Evolutionary conservation across 2,329 filamentous ascomycete species (phyloP), one percentile per base, ranked within the genome.

Genomic region (Ophiostoma australiae): DNA sequence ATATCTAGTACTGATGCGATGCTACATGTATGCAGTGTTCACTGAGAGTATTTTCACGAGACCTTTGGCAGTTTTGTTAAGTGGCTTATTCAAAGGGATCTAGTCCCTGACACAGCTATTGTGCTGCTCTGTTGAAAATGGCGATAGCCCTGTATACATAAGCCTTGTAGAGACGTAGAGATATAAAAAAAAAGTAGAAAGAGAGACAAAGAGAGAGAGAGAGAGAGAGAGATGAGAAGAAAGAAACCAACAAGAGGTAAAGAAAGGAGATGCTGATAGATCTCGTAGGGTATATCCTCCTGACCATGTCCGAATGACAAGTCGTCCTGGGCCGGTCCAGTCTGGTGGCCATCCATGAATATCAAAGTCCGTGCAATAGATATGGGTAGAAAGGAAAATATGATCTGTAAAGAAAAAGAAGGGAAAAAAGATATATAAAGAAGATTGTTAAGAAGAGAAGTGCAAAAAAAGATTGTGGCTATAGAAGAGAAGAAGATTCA

Each of bases 211-310:
- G 48, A 52, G 8, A 27, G 52, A 58, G 8, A 58, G n/a, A n/a
- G 20, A 23, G 48, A 52, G 48, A 52, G 8, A 27, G 52, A 58
- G 8, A 58, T 0, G 15, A 15, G 52, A 58, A 27, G 52, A 58
- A 27, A 27, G 52, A 58, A 67, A 23, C 10, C 3, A n/a, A 55
- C 52, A 35, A 67, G 63, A 67, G 63, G 33, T 41, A 67, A 67
- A 10, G 8, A 23, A 67, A 23, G 35, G 33, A 33, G 31, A 37
- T 37, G 35, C 37, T 37, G 17, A 39, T 67, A 23, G 33, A 67
- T 67, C 63, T 67, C 63, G 33, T 67, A 67, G 65, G 65, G 37
- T 67, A 67, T 67, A 67, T 68, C 66, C 66, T 68, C 66, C 37
- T 68, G 27, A 20, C 15, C 33, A 23, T 39, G 33, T 39, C 35